Evolutionary conservation across 495 filamentous ascomycete species (phyloP), one percentile per base, ranked within the genome.

Genomic region (Pseudevernia furfuracea): DNA sequence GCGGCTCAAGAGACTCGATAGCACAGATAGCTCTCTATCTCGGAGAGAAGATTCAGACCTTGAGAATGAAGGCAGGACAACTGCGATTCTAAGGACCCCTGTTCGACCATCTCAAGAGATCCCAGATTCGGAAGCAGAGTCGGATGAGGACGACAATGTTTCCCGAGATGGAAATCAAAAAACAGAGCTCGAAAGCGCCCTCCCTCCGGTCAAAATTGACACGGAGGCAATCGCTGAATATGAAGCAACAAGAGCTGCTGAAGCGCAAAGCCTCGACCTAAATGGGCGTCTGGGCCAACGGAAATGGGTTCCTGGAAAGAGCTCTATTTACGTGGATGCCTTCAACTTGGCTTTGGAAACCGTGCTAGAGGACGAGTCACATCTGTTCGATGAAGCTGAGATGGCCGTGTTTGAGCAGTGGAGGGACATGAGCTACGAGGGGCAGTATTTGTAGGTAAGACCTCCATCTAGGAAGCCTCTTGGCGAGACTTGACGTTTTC

Each of bases 311-410:
- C 80, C 77, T 58, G 85, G 85, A 6, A 84, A 79, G 71, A 96
- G 87, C 68, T 97, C 94, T 7, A 92, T 98, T 61, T 98, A 98
- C 69, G 91, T 97, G 21, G 93, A 98, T 74, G 94, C 93, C 25
- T 98, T 98, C 81, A 96, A 96, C 74, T 77, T 97, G 21, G 91
- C 92, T 23, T 79, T 98, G 52, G 86, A 92, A 65, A 97, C 91
- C 4, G 93, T 97, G 28, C 78, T 98, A 8, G 86, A 88, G 57
- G 92, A 97, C 56, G 94, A 98, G 71, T 80, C 84, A 3, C 91
- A 96, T 72, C 77, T 98, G 17, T 98, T 97, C 72, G 82, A 90
- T 69, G 84, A 85, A 67, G 85, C 85, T 21, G 94, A 98, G 74
- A 84, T 83, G 73, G 76, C 81, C 52, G 82, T 97, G 0, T 97